Evolutionary conservation across 495 filamentous ascomycete species (phyloP), one percentile per base, ranked within the genome.

Genomic region (Aspergillus mulundensis): DNA sequence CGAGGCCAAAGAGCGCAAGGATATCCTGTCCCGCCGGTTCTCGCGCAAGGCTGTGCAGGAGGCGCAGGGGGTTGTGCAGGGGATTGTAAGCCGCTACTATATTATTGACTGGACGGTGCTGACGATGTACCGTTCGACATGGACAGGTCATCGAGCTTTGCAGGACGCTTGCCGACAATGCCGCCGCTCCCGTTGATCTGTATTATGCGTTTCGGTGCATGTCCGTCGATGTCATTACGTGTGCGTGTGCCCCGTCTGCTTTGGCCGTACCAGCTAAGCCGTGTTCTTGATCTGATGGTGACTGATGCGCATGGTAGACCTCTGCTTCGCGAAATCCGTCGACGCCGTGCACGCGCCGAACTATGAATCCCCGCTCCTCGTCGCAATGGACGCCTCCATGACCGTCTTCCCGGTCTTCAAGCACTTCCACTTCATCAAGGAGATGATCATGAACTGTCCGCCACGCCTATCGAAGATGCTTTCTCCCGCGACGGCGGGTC

Each of bases 121-220:
- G 25, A 28, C 12, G 12, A 36, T 2, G 12, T 6, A 2, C 12
- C 3, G 32, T 36, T 36, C 2, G 32, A 20, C 19, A 15, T 3
- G 8, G 5, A 19, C 39, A 45, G 42, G 43, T 55, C 3, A 19
- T 55, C 5, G 53, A 47, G 16, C 30, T 55, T 8, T 55, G 53
- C 43, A 18, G 40, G 30, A 47, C 53, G 7, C 46, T 55, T 21
- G 43, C 39, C 15, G 11, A 46, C 20, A 55, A 55, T n/a, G 3
- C 32, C n/a, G 8, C 30, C 14, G 21, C 19, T 6, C 24, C 53
- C 0, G 19, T 55, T 12, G 53, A 55, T 14, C 53, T 55, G 0
- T 48, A 47, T 32, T 55, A 55, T 40, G 53, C 53, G 10, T 55
- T 55, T 11, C 53, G 53, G n/a, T 55, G 53, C 43, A 55, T 55